Evolutionary conservation across 2,329 filamentous ascomycete genomes (phyloP).

Genomic region (Zymoseptoria crescenta): DNA sequence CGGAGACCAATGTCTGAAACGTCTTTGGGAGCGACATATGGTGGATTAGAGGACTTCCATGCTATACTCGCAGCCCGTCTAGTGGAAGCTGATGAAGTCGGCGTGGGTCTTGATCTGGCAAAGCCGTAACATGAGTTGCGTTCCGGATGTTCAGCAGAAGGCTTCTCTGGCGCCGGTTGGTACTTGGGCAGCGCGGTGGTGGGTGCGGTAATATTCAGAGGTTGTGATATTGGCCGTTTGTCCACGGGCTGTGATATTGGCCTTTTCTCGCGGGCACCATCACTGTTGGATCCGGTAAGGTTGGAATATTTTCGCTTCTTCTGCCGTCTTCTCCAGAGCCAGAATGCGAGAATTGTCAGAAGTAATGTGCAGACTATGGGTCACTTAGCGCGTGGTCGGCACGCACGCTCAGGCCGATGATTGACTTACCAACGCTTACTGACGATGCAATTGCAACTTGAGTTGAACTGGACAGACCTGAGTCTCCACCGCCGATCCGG

Average conservation of each 20-base stretch:
- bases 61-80: neutral
- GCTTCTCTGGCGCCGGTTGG: neutral
- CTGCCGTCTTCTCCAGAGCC: neutral
- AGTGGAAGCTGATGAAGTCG: neutral
- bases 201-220: neutral
- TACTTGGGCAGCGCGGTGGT: neutral
- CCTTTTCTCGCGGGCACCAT: neutral
- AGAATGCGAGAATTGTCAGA: neutral
- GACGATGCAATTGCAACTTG: neutral
- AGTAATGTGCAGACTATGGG: neutral
- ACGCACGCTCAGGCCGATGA: neutral
- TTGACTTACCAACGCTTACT: neutral
- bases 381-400: neutral
- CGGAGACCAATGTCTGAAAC: neutral
- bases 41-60: neutral
- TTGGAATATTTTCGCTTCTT: neutral
- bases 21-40: neutral
- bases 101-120: neutral
- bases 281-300: neutral
- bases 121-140: neutral
- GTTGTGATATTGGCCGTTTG: neutral
- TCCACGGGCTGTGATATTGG: neutral
- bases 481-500: neutral
- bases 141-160: neutral
- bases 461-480: neutral